Evolutionary conservation across 2,329 filamentous ascomycete species (phyloP).

Genomic region (Beauveria asiatica): DNA sequence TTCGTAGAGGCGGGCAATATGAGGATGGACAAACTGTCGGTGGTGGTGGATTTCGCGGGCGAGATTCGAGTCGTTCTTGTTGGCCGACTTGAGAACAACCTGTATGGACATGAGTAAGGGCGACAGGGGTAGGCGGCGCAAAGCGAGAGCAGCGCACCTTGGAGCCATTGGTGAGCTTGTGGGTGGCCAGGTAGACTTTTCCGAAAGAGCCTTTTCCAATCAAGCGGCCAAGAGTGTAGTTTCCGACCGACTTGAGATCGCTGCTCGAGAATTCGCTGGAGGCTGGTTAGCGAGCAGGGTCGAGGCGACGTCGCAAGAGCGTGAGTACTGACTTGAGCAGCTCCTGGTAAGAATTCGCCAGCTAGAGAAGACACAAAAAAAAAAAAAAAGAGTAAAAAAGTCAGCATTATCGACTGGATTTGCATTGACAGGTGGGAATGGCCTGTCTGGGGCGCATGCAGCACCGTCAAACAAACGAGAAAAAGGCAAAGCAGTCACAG

Average conservation of each 20-base stretch:
- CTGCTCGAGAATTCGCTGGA: slow-evolving; percentile 87
- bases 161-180: slow-evolving; percentile 97
- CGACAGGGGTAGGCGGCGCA: neutral
- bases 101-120: slow-evolving; percentile 27
- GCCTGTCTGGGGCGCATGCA: neutral
- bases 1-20: slow-evolving; percentile 94
- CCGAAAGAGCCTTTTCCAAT: slow-evolving; percentile 98
- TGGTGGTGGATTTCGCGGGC: slow-evolving; percentile 98
- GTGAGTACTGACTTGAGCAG: slow-evolving; percentile 68
- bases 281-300: slow-evolving; percentile 1
- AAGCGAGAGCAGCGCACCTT: slow-evolving; percentile 53
- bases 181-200: slow-evolving; percentile 91
- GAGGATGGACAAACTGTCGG: slow-evolving; percentile 92
- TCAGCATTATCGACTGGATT: neutral
- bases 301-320: slow-evolving; percentile 12
- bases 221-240: slow-evolving; percentile 82
- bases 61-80: slow-evolving; percentile 91
- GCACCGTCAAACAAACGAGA: neutral
- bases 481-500: slow-evolving; percentile 1
- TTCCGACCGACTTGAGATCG: slow-evolving; percentile 86
- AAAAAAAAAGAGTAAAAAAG: neutral
- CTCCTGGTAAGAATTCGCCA: slow-evolving; percentile 94
- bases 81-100: slow-evolving; percentile 97
- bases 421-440: neutral
- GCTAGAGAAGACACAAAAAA: slow-evolving; percentile 41